These are phyloP conservation scores for Salix brachista DNA, from an alignment of 345 rosid species.

Conservation along the genomic window DNA sequence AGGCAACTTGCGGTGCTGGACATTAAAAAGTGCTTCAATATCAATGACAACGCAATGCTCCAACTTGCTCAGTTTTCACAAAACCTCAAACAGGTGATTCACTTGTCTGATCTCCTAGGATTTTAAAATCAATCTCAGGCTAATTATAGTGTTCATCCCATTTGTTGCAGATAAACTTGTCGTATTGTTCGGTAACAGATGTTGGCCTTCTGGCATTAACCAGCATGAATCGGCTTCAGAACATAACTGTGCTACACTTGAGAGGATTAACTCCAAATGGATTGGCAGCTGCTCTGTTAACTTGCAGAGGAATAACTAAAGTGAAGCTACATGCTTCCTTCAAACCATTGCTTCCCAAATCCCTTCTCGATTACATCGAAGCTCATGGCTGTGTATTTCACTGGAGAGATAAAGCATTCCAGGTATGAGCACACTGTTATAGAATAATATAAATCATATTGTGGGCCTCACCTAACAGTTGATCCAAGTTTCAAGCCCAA, in stretches of 20 bases:
- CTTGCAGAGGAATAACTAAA: slow-evolving; percentile 57
- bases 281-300: slow-evolving; percentile 52
- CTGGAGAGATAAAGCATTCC: slow-evolving; percentile 59
- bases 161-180: slow-evolving; percentile 48
- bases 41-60: slow-evolving; percentile 59
- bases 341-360: slow-evolving; percentile 35
- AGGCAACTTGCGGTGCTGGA: slow-evolving; percentile 58
- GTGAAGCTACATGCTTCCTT: slow-evolving; percentile 59
- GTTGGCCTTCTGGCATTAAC: slow-evolving; percentile 58
- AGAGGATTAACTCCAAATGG: slow-evolving; percentile 52
- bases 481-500: no score
- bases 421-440: slow-evolving; percentile 24
- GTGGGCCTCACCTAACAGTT: no score
- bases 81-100: slow-evolving; percentile 55
- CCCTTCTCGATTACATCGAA: slow-evolving; percentile 45
- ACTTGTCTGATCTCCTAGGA: not conserved
- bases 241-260: slow-evolving; percentile 53
- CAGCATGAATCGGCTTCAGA: slow-evolving; percentile 59
- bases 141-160: not conserved
- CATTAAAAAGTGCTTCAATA: slow-evolving; percentile 55
- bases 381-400: slow-evolving; percentile 55
- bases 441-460: no score
- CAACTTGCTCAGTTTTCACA: slow-evolving; percentile 64
- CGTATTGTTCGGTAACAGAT: slow-evolving; percentile 52
- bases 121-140: not conserved